Conservation (phyloP, 352 stramenopile species). For the Pythium periplocum region DNA sequence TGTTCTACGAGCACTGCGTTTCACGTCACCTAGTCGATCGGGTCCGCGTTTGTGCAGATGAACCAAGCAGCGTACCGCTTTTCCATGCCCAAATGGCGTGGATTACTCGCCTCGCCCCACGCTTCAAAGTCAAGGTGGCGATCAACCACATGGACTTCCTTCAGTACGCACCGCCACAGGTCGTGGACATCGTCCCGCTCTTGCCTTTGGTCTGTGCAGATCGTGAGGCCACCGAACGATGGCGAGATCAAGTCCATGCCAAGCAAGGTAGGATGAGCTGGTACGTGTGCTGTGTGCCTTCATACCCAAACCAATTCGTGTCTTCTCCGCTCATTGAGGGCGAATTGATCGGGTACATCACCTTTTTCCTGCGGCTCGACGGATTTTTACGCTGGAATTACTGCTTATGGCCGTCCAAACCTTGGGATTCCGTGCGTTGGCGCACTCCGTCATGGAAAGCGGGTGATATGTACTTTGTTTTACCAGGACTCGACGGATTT, state of each 20-base stretch:
- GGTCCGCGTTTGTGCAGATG: slow-evolving; percentile 67
- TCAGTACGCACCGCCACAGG: slow-evolving; percentile 47
- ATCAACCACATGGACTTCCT: slow-evolving; percentile 76
- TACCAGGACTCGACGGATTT: slow-evolving; percentile 50
- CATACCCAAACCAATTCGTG: slow-evolving; percentile 76
- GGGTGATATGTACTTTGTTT: slow-evolving; percentile 82
- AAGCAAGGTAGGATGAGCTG: slow-evolving; percentile 61
- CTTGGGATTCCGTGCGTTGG: slow-evolving; percentile 63
- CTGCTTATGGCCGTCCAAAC: slow-evolving; percentile 56
- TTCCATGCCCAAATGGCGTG: slow-evolving; percentile 70
- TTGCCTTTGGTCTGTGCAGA: slow-evolving; percentile 65
- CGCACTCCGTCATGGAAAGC: slow-evolving; percentile 61
- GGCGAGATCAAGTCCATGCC: slow-evolving; percentile 43
- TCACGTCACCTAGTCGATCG: slow-evolving; percentile 46
- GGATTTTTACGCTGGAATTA: slow-evolving; percentile 83
- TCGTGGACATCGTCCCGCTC: slow-evolving; percentile 69
- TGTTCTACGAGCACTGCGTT: slow-evolving; percentile 68
- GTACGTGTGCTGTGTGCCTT: slow-evolving; percentile 75
- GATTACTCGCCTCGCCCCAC: slow-evolving; percentile 49
- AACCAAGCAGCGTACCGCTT: slow-evolving; percentile 42
- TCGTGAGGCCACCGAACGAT: slow-evolving; percentile 43
- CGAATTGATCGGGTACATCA: slow-evolving; percentile 71
- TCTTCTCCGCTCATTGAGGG: slow-evolving; percentile 67
- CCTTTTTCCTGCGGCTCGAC: slow-evolving; percentile 72
- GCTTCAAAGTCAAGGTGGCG: slow-evolving; percentile 68